Base-by-base conservation (phyloP, 2,329 filamentous ascomycete species). In the Lizonia empirigonia region DNA sequence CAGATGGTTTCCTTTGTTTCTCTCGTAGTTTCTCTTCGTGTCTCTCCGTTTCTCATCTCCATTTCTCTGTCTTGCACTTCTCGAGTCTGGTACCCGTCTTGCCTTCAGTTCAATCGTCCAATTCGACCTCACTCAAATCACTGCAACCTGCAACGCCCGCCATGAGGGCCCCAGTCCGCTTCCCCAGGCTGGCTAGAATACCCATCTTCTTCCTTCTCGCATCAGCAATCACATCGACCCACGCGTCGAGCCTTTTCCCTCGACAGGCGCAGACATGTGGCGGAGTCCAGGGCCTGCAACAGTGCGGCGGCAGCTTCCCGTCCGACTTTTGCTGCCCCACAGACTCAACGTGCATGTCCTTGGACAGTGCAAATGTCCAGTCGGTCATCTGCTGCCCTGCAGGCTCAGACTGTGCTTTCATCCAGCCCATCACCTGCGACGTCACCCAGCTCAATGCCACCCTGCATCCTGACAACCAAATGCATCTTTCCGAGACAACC, bases 361-460 rank as follows among this genome's bases (percentile, higher is more conserved):
- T 91, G 37, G 76, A 77, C 63, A 71, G 70, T 36, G 86, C 86
- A 9, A 82, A 76, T n/a, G 75, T 78, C 35, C 86, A 86, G 5
- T 89, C 87, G 0, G 79, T 86, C 12, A 76, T 91, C 39, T 92
- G 89, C 76, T 92, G 89, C 67, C 88, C 88, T 1, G 58, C 70
- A 1, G 82, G 79, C 27, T 54, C 59, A 27, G 77, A 78, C 62
- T 92, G 89, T 74, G 60, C 73, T n/a, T 77, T 70, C 38, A 87
- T 92, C 60, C 65, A 78, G 58, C 78, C 86, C 23, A 85, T 90
- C 53, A 79, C 79, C 30, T 91, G 88, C 77, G 81, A 89, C 57
- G 64, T 86, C 47, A 69, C 68, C 6, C 76, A 81, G 35, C 85
- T 91, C 65, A 82, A 91, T 61, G 78, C 83, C 2, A 78, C 73